Base-by-base conservation (phyloP, 352 stramenopile genomes). In the Pythium chondricola region DNA sequence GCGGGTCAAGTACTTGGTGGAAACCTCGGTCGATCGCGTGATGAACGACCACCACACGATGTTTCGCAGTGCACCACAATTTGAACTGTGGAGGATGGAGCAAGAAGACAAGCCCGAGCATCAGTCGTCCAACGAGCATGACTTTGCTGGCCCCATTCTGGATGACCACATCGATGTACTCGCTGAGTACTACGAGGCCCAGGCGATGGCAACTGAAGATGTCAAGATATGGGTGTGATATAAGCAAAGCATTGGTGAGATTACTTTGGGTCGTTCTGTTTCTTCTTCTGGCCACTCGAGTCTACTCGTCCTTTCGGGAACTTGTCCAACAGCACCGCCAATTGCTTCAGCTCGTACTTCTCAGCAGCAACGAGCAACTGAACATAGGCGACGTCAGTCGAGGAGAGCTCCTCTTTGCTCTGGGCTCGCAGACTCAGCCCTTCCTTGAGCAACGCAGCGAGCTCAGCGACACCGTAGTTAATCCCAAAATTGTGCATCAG, bases 281-380 rank as follows among this genome's bases (percentile, higher is more conserved):
- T 52, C 1, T 18, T 24, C 50, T 60, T 61, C 22, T 52, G 59
- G 3, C 29, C 39, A 24, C 22, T 36, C 8, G 25, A 53, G 25
- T 37, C 54, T 43, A 58, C 61, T 35, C 70, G 57, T 8, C 73
- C 75, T 31, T 87, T 88, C 5, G 79, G 79, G 10, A 88, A 81
- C 53, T 80, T 82, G 36, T 88, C 74, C 10, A 88, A 55, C 11
- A 91, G 54, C 20, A 73, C 22, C 11, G 69, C 65, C 22, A 88
- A 58, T 21, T 83, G 75, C 33, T 85, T 86, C 2, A 90, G 60
- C 24, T 88, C 79, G 36, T 88, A 90, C 40, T 90, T 90, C 46
- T 90, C 79, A 2, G 74, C 64, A 3, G 76, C 76, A 6, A 65
- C 74, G 30, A 88, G 67, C 2, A 90, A 66, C 41, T 87, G 74